Base-by-base conservation (phyloP, 495 filamentous ascomycete genomes). In the Elaphomyces granulatus region DNA sequence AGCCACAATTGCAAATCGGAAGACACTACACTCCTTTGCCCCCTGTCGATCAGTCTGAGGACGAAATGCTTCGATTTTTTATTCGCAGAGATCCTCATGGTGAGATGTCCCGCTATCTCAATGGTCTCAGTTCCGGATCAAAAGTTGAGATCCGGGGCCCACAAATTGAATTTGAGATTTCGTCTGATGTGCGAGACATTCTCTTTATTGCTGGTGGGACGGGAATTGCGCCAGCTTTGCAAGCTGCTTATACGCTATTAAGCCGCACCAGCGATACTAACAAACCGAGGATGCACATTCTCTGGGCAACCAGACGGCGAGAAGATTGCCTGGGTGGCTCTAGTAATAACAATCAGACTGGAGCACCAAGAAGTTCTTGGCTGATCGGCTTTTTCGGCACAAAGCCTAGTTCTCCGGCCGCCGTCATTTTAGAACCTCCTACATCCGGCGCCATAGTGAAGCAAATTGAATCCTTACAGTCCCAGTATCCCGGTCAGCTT, bases 151-250 rank as follows among this genome's bases (percentile, higher is more conserved):
- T 94, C 14, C 73, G 90, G 31, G 88, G 88, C 0, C 87, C 86
- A 14, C 70, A 77, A 44, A 48, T 76, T 8, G 87, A 92, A 31
- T 83, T 67, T 43, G 69, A 59, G 47, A 73, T 80, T 23, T 80
- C 66, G 8, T 41, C 52, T 10, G 50, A 61, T 32, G 78, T 61
- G 28, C 62, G 57, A 15, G 58, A 72, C 21, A 66, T 94, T 2
- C 51, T 95, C 2, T 94, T 96, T 55, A 62, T 95, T 21, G 90
- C 88, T 10, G 90, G 87, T 0, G 90, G 90, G 0, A 98, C 90
- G 4, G 90, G 88, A 0, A 90, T 98, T 54, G 86, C 84, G 16
- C 83, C 88, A 1, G 90, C 88, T 21, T 53, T 95, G 46, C 88
- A 96, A 58, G 70, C 78, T 17, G 83, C 74, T 26, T 59, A 75